Conservation (phyloP, 1,284 basidiomycete genomes). For the Caloboletus inedulis region DNA sequence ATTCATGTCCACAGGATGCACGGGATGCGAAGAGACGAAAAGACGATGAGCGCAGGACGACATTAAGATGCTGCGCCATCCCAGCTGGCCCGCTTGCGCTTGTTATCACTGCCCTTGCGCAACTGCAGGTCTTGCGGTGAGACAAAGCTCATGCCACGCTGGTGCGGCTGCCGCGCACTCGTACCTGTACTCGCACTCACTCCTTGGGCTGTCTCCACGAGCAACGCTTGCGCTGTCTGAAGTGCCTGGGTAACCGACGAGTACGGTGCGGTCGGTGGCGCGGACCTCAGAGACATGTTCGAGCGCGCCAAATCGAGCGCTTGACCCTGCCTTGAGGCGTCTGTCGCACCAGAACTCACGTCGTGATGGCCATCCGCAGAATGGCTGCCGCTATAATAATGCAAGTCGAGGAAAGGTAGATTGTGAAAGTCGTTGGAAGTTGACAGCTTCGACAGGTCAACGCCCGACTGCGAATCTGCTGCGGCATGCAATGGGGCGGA, state of each 20-base stretch:
- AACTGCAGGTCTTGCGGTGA: constrained; percentile 66
- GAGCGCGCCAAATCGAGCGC: constrained; percentile 65
- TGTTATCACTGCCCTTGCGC: constrained; percentile 51
- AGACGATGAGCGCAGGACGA: not conserved
- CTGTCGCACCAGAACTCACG: constrained; percentile 13
- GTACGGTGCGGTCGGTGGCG: constrained; percentile 28
- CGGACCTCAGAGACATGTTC: constrained; percentile 32
- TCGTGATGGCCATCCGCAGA: constrained; percentile 29
- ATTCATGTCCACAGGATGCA: constrained; percentile 9
- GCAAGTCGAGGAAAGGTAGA: constrained; percentile 69
- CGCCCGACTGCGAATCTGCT: constrained; percentile 20
- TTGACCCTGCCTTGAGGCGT: constrained; percentile 46
- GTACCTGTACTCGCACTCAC: constrained; percentile 2
- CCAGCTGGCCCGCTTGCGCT: constrained; percentile 75
- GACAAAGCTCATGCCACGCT: constrained; percentile 62
- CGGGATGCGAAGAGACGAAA: constrained; percentile 1
- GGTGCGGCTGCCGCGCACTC: constrained; percentile 36
- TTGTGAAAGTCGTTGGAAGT: constrained; percentile 43
- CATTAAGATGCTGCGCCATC: constrained; percentile 48
- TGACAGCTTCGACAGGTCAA: constrained; percentile 32
- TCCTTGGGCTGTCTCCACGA: constrained; percentile 20
- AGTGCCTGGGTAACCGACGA: constrained; percentile 33
- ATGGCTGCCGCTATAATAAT: constrained; percentile 52
- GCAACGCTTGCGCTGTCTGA: constrained; percentile 26
- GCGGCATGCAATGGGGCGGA: constrained; percentile 25